Percentiles rank a stretch among this genome's conserved stretches.
These are phyloP conservation scores for Nannizziopsis arthrosporioides DNA, from an alignment of 2,329 filamentous ascomycete genomes.

Conservation along the genomic window DNA sequence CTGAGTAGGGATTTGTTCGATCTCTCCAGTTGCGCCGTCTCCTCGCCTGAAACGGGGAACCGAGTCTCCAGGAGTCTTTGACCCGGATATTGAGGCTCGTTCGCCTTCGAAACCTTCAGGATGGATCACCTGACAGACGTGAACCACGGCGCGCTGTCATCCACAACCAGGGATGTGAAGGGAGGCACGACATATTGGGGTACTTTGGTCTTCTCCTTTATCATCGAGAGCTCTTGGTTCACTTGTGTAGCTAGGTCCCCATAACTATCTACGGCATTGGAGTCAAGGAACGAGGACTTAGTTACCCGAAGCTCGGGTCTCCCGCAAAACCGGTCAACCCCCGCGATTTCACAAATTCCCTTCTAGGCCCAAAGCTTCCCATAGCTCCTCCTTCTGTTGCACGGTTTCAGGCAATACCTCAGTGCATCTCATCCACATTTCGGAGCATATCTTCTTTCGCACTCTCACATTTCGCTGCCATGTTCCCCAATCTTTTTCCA, in stretches of 20 bases:
- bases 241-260: too few species aligned
- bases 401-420: slow-evolving; percentile 38
- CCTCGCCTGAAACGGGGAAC: not conserved
- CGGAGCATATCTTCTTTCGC: slow-evolving; percentile 40
- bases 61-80: not conserved
- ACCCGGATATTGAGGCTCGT: not conserved
- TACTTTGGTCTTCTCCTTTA: too few species aligned
- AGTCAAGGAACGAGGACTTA: not conserved
- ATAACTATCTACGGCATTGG: not conserved
- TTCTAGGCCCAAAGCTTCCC: slow-evolving; percentile 36
- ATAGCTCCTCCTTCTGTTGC: slow-evolving; percentile 39
- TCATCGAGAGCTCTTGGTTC: too few species aligned
- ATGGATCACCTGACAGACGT: not conserved
- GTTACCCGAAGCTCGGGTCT: not conserved
- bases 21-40: too few species aligned
- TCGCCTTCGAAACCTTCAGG: not conserved
- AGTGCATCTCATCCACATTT: slow-evolving; percentile 42
- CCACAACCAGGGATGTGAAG: too few species aligned
- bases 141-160: too few species aligned
- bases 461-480: slow-evolving; percentile 32
- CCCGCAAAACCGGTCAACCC: not conserved
- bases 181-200: too few species aligned
- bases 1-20: too few species aligned
- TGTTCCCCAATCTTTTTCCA: slow-evolving; percentile 37
- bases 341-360: slow-evolving; percentile 19